phyloP scores from a whole-genome alignment of 2,329 filamentous ascomycete genomes.

The Ambrosiella xylebori region DNA sequence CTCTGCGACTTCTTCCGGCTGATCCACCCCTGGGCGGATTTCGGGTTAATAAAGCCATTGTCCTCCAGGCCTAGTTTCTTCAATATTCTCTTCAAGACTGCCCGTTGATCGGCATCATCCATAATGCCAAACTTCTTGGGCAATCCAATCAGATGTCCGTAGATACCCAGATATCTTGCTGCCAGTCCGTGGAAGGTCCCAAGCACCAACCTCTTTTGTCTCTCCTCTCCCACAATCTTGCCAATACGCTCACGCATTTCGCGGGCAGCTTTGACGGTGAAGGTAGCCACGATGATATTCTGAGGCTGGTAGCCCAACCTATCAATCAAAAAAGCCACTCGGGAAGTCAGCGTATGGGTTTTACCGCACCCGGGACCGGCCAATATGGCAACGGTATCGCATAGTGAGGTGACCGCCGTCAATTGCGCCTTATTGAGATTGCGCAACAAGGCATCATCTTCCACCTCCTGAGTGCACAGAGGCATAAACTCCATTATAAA shows the following conservation, averaged over 20 bases:
- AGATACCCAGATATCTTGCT: conserved; percentile 63
- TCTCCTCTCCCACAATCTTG: conserved; percentile 58
- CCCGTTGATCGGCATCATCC: conserved; percentile 62
- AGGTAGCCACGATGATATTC: conserved; percentile 88
- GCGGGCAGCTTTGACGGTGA: conserved; percentile 82
- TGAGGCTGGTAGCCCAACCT: conserved; percentile 55
- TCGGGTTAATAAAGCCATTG: conserved; percentile 41
- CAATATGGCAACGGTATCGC: conserved; percentile 44
- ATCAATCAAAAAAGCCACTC: conserved; percentile 75
- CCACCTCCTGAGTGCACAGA: neutral
- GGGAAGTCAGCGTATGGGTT: conserved; percentile 84
- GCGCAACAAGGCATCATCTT: conserved; percentile 21
- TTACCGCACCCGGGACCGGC: conserved; percentile 63
- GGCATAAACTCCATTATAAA: neutral
- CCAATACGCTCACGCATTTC: conserved; percentile 88
- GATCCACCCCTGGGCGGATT: conserved; percentile 57
- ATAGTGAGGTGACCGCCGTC: conserved; percentile 35
- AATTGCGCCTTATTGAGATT: conserved; percentile 38
- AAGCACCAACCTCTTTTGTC: conserved; percentile 61
- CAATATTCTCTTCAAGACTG: conserved; percentile 67
- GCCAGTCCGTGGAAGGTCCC: conserved; percentile 94
- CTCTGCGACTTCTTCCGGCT: conserved; percentile 44
- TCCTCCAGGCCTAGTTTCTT: conserved; percentile 47
- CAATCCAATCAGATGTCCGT: conserved; percentile 71
- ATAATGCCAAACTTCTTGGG: conserved; percentile 77